Conservation (phyloP, 192 early-diverging fungal species). For the Ramicandelaber brevisporus region DNA sequence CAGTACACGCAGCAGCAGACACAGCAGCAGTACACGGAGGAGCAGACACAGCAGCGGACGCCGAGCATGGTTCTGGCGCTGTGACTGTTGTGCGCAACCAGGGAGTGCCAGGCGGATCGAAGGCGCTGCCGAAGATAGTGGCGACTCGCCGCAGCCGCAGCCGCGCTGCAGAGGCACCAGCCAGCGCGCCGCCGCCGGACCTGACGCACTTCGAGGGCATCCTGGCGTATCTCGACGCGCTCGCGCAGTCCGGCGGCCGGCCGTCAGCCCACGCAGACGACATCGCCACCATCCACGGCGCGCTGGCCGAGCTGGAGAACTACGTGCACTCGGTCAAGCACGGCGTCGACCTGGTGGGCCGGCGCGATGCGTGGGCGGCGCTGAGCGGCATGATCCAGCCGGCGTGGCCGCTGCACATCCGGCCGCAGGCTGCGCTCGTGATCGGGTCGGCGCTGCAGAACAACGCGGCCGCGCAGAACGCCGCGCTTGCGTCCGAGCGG, state of each 20-base stretch:
- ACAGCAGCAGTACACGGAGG: too few species aligned
- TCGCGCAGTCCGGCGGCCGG: constrained; percentile 9
- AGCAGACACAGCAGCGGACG: too few species aligned
- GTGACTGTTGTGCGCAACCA: too few species aligned
- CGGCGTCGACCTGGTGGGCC: constrained; percentile 17
- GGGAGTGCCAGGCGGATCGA: too few species aligned
- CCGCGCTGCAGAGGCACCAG: neutral
- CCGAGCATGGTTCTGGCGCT: too few species aligned
- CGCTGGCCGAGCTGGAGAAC: constrained; percentile 23
- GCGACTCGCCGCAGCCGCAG: too few species aligned
- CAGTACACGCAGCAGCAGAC: neutral
- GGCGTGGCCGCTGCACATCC: constrained; percentile 6
- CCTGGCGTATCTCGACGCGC: constrained; percentile 2
- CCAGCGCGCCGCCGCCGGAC: too few species aligned
- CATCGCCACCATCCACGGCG: constrained; percentile 3
- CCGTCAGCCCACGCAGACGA: constrained; percentile 5
- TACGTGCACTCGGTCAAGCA: constrained; percentile 26
- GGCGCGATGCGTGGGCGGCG: constrained; percentile 6
- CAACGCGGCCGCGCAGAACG: constrained; percentile 9
- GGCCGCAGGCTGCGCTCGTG: constrained; percentile 17
- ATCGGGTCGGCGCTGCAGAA: constrained; percentile 28
- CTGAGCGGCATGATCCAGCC: constrained; percentile 13
- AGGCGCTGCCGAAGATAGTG: too few species aligned
- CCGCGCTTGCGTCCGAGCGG: too few species aligned
- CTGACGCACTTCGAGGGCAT: neutral